Base-by-base conservation (phyloP, 257 asterid species). In the Rubia yunnanensis region DNA sequence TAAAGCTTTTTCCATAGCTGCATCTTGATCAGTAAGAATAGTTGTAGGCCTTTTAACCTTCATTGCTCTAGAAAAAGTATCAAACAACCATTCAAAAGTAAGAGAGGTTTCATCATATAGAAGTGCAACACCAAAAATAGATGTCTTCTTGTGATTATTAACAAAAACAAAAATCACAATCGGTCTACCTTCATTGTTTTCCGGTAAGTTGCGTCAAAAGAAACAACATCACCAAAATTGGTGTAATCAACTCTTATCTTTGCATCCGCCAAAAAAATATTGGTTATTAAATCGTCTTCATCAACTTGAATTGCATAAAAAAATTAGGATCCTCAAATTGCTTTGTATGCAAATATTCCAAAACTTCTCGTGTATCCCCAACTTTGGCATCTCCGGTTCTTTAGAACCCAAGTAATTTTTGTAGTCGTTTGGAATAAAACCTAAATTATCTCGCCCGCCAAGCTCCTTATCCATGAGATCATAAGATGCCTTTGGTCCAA, bases 51-150 rank as follows among this genome's bases (percentile, higher is more conserved):
- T 48, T 48, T 48, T 48, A 10, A 3, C 54, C 1, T 1, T 1
- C 54, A 14, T 48, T 3, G 22, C 54, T 18, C 23, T 44, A 6
- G 44, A 26, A 55, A 67, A 73, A 0, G 69, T 39, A 4, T 52
- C 48, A 61, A 35, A 35, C 3, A 72, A 41, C 70, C 75, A 71
- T 22, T 26, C 9, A 15, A 69, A 50, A 7, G 73, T 41, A 9
- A 46, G 17, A 3, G 54, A 28, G 5, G 67, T 68, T 15, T 49
- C 52, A 63, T 70, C 69, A 14, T 71, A 54, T 7, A 65, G 57
- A 7, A 72, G 44, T 13, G 71, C 60, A 14, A 38, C 71, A 5
- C 67, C 62, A 64, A 71, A 52, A 24, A 71, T 31, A 5, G 36
- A 4, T 6, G 23, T 56, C 17, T 48, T 28, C 44, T 64, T 72